Evolutionary conservation across 2,329 filamentous ascomycete genomes (phyloP), one percentile per base, ranked within the genome.

Genomic region (Monosporascus sp.): DNA sequence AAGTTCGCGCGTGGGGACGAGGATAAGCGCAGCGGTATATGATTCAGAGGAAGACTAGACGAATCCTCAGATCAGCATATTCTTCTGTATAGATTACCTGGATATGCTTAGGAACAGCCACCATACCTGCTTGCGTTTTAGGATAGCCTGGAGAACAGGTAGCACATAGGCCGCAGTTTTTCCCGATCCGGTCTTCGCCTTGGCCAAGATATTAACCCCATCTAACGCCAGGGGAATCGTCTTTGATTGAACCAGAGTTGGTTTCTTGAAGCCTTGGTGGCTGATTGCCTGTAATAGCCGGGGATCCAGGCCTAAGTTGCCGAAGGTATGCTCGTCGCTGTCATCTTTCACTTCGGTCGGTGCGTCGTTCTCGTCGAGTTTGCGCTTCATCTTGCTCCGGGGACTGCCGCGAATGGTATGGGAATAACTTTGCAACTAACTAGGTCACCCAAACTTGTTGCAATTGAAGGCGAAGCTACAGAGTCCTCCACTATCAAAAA

Each of bases 151-250:
- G 17, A 99, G 74, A n/a, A 96, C 80, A 1, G 94, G 94, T 43
- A 99, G 79, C 7, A 96, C 77, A 68, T 97, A 97, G 49, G 94
- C 93, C n/a, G 91, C 91, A 11, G 94, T 99, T 78, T 99, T 99
- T 61, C 94, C 94, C 4, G 92, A 96, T 14, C 94, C 94, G 5
- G 94, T 97, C 71, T 93, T 95, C 38, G 93, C 91, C 66, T 93
- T 91, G 52, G 91, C 92, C 40, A 97, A 78, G 48, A 99, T 85
- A 77, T 97, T 91, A 65, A 90, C 87, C 14, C 94, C 93, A 59
- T 91, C 85, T 19, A 97, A 77, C 22, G 90, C 91, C 38, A 97
- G 74, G 1, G 94, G 94, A 57, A 99, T 96, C 1, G 90, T 89
- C 70, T 88, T 87, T 43, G 84, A 81, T 72, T 99, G 94, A 2